These are phyloP conservation scores for Zygoascus flipseniorum DNA, from an alignment of 805 yeast genomes.

Conservation along the genomic window DNA sequence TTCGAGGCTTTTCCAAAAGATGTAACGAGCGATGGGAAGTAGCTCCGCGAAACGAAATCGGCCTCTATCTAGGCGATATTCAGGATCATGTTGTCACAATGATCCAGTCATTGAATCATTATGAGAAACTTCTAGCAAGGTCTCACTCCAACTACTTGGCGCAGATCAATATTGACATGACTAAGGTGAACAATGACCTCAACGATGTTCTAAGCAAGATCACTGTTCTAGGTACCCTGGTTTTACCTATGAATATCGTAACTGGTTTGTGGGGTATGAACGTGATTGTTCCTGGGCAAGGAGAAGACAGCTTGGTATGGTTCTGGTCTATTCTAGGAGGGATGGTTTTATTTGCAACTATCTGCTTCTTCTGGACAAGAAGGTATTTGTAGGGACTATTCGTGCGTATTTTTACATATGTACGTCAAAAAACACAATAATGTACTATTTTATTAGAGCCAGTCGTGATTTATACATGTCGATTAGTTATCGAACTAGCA, in stretches of 20 bases:
- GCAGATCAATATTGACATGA: slow-evolving; percentile 96
- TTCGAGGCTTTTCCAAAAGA: slow-evolving; percentile 87
- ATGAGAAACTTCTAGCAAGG: slow-evolving; percentile 85
- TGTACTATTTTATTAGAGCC: not conserved
- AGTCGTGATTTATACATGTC: not conserved
- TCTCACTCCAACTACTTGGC: slow-evolving; percentile 96
- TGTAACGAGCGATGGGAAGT: slow-evolving; percentile 79
- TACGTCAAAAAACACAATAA: not conserved
- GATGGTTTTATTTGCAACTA: slow-evolving; percentile 25
- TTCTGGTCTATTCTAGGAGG: slow-evolving; percentile 37
- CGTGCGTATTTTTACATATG: not conserved
- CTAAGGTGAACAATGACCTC: slow-evolving; percentile 92
- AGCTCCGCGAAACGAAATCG: slow-evolving; percentile 78
- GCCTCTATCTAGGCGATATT: slow-evolving; percentile 91
- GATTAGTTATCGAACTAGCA: not conserved
- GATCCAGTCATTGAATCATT: slow-evolving; percentile 92
- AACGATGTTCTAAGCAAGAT: slow-evolving; percentile 93
- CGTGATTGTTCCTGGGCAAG: slow-evolving; percentile 90
- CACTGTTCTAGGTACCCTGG: slow-evolving; percentile 89
- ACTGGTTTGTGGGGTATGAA: slow-evolving; percentile 99
- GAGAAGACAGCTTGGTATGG: slow-evolving; percentile 48
- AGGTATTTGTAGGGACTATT: not conserved
- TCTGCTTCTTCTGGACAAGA: slow-evolving; percentile 2
- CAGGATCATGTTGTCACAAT: slow-evolving; percentile 97
- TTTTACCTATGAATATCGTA: slow-evolving; percentile 86